Evolutionary conservation across 495 filamentous ascomycete genomes (phyloP), one percentile per base, ranked within the genome.

Genomic region (Aspergillus sparsus): DNA sequence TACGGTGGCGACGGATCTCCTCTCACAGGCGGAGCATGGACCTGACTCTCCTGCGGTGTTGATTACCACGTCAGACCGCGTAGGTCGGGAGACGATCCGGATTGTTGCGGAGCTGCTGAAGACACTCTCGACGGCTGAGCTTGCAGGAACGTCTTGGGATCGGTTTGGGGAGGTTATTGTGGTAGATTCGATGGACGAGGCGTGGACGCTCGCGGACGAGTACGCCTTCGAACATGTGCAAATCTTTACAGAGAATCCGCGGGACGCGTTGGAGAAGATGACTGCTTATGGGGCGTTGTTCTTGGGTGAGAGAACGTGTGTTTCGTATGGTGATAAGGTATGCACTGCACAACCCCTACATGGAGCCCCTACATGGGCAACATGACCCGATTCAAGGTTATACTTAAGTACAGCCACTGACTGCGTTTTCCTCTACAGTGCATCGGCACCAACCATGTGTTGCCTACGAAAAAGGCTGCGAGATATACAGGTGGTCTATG

Each of bases 161-260:
- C 70, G 68, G 16, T 75, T 79, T 41, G 82, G 80, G 3, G 80
- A 84, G 63, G 78, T 81, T 0, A 63, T 75, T 11, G 65, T 83
- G 5, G 79, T 80, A 10, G 66, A 74, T 2, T 62, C 49, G 39
- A 37, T 82, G 39, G 75, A 78, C 13, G 77, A 81, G 57, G 81
- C 80, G 5, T 83, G 75, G 60, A 65, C 66, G n/a, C 56, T 83
- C 3, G 81, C 81, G 1, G 80, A 83, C 51, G 72, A 76, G 55
- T 82, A 80, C 58, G 79, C 80, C 6, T 74, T 67, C 56, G 82
- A 83, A 62, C 82, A 84, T 61, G 82, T 83, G 2, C 79, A 83
- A 63, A 82, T 84, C 49, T 62, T 83, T 18, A 84, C 81, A 2
- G 53, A 65, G 52, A 63, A 73, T 0, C 81, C 81, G 1, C 64